Base-by-base conservation (phyloP, 2,329 filamentous ascomycete species). In the Graphium sp. region DNA sequence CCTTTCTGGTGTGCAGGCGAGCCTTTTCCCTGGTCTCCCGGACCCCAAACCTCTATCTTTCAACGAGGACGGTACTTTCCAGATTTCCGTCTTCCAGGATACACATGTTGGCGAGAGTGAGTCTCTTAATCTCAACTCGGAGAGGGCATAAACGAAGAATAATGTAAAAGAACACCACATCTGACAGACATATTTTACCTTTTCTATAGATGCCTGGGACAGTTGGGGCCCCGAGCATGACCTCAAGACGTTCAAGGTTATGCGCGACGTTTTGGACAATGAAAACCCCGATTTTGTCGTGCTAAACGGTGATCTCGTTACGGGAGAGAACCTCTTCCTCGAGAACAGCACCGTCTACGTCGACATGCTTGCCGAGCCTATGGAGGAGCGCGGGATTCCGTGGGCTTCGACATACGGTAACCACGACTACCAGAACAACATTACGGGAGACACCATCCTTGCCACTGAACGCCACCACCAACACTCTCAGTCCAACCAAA, bases 321-420 rank as follows among this genome's bases (percentile, higher is more conserved):
- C 74, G 0, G 74, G 76, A 22, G 74, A 81, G 33, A 69, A 72
- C 32, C 62, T 60, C 0, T 65, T 54, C 34, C 32, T 55, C 4
- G 48, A 61, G 4, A 76, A 76, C 39, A 45, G 43, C 31, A 71
- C 66, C 0, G 39, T 48, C 6, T 73, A 75, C 30, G 32, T 79
- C 4, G 67, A 78, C 37, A 47, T 60, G 37, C 60, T 76, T 7
- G 66, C 76, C 2, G 48, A 41, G 2, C 73, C 72, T 0, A 48
- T 82, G 1, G 51, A 75, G 1, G 37, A 61, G 4, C 58, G 62
- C 11, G 53, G 55, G 6, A 41, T 76, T 0, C 55, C 57, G 0
- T 82, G 73, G 66, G 74, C 73, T 2, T 72, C 68, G 1, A 73
- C 73, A 0, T 81, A 81, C 35, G 76, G 76, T 1, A 81, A 81